phyloP scores from a whole-genome alignment of 192 early-diverging fungal species.

The Coemansia sp. region DNA sequence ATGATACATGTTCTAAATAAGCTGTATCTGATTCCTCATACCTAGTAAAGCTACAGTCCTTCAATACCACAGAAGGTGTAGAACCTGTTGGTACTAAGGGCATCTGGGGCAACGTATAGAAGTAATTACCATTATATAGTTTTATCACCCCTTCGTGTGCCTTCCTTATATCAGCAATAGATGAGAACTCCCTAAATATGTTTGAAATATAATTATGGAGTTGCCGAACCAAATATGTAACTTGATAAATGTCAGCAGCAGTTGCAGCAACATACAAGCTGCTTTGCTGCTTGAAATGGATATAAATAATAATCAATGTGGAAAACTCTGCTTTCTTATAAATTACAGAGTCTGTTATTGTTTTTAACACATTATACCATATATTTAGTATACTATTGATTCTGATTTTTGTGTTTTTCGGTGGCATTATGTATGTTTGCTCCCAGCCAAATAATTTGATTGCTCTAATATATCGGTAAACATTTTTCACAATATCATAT shows the following conservation, averaged over 20 bases:
- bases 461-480: not conserved
- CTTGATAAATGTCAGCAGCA: constrained; percentile 19
- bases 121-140: not conserved
- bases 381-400: constrained; percentile 22
- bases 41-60: constrained; percentile 4
- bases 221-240: not conserved
- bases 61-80: not conserved
- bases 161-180: not conserved
- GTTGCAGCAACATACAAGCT: not conserved
- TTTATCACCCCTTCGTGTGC: not conserved
- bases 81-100: constrained; percentile 12
- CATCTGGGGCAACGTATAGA: not conserved
- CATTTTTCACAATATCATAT: not conserved
- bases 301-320: constrained; percentile 2
- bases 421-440: constrained; percentile 12
- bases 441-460: constrained; percentile 51
- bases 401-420: not conserved
- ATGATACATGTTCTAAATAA: not conserved
- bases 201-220: not conserved
- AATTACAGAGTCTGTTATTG: not conserved
- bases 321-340: not conserved
- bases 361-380: constrained; percentile 15
- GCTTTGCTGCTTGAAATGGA: not conserved
- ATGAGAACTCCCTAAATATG: not conserved
- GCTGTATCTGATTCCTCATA: constrained; percentile 15